These are phyloP conservation scores for Fusarium phyllophilum DNA, from an alignment of 2,329 filamentous ascomycete genomes.

Conservation along the genomic window DNA sequence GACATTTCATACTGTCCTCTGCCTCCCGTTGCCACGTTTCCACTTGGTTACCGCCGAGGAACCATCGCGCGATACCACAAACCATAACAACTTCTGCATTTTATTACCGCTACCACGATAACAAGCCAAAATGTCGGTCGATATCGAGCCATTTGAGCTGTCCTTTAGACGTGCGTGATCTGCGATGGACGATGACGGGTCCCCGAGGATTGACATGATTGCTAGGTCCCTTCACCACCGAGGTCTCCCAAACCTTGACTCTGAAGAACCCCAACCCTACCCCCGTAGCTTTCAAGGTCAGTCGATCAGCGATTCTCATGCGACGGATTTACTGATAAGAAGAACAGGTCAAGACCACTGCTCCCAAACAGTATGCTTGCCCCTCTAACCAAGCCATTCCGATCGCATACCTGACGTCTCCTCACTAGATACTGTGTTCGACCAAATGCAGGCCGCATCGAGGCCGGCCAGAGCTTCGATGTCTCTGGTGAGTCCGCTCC, in stretches of 20 bases:
- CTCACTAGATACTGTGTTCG: conserved; percentile 90
- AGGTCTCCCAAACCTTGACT: conserved; percentile 72
- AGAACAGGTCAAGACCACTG: conserved; percentile 93
- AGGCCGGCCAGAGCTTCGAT: conserved; percentile 88
- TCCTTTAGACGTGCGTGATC: conserved; percentile 84
- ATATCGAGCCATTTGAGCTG: conserved; percentile 90
- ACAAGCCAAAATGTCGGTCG: conserved; percentile 83
- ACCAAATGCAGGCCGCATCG: conserved; percentile 95
- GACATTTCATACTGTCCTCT: conserved; percentile 12
- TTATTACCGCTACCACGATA: background rate
- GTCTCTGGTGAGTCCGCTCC: conserved; percentile 76
- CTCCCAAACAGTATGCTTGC: conserved; percentile 86
- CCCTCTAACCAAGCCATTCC: conserved; percentile 18
- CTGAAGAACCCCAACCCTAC: conserved; percentile 72
- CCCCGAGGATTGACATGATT: conserved; percentile 34
- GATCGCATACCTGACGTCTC: conserved; percentile 31
- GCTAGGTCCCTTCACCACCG: conserved; percentile 72
- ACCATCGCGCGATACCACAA: conserved; percentile 38
- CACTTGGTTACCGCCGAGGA: conserved; percentile 31
- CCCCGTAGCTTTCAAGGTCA: conserved; percentile 77
- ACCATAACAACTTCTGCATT: background rate
- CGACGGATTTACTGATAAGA: conserved; percentile 26
- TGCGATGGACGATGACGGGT: conserved; percentile 8
- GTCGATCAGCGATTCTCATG: conserved; percentile 27
- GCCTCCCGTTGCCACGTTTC: conserved; percentile 40